Evolutionary conservation across 768 basidiomycete genomes (phyloP), one percentile per base, ranked within the genome.

Genomic region (Termitomyces titanicus): DNA sequence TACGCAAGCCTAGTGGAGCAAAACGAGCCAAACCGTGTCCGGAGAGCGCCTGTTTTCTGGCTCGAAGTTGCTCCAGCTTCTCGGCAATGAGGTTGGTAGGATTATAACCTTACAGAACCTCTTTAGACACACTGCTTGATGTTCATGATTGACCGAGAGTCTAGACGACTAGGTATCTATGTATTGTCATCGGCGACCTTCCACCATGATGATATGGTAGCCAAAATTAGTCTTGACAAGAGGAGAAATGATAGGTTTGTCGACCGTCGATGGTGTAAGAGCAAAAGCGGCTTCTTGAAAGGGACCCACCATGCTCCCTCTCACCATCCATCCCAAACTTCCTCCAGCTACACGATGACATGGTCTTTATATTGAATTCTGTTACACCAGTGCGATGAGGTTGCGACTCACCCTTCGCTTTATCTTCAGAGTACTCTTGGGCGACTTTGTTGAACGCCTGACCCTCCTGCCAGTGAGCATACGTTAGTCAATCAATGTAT

Each of bases 181-280:
- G 22, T 6, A 48, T 71, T 57, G 76, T 50, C 60, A 79, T 48
- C 88, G 82, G 35, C 91, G 81, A 17, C 89, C 91, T 72, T 94
- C 91, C 7, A 92, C 91, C 89, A 94, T 90, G 68, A 94, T 92
- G 63, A 94, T 85, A 66, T 94, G 92, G 70, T 93, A 94, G 13
- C 92, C 92, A 64, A 85, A 85, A 57, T 79, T 82, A 6, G 92
- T 94, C 72, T 92, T 94, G 33, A 93, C 86, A 47, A 93, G 79
- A 15, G 83, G 71, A 1, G 89, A 88, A 17, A 82, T 64, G 47
- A 80, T 72, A 3, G 92, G 91, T 59, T 89, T 92, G 70, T 92
- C 91, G 57, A 89, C 82, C 3, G 87, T 81, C 8, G 92, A 94
- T 3, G 91, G 90, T 25, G 80, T 74, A 45, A 94, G 77, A 17